Conservation (phyloP, 1,284 basidiomycete species). For the Volvariella surrecta region DNA sequence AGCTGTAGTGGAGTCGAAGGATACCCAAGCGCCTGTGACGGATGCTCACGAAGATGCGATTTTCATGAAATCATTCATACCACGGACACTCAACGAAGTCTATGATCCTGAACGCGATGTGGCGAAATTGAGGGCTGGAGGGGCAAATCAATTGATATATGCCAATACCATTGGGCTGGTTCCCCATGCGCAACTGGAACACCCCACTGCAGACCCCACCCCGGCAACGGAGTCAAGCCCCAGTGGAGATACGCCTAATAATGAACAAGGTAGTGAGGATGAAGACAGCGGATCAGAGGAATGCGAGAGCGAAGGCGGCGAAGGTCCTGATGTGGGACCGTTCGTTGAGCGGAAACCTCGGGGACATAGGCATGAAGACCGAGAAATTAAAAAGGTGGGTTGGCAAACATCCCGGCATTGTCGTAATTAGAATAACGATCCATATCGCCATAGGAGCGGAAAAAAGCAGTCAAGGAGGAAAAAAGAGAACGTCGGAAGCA, state of each 20-base stretch:
- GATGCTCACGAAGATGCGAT: slow-evolving; percentile 74
- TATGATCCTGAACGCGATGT: slow-evolving; percentile 90
- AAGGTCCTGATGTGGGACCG: slow-evolving; percentile 24
- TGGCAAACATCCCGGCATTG: background rate
- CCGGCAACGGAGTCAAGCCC: no score
- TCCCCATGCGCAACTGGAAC: slow-evolving; percentile 15
- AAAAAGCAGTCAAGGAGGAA: slow-evolving; percentile 82
- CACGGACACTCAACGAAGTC: slow-evolving; percentile 86
- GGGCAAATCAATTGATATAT: slow-evolving; percentile 74
- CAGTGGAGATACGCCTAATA: slow-evolving; percentile 19
- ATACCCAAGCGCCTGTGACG: slow-evolving; percentile 9
- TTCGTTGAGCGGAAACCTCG: slow-evolving; percentile 52
- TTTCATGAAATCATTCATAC: slow-evolving; percentile 86
- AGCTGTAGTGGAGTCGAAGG: slow-evolving; percentile 25
- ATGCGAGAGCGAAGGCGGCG: slow-evolving; percentile 17
- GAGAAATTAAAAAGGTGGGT: slow-evolving; percentile 81
- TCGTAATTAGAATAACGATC: background rate
- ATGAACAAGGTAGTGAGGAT: slow-evolving; percentile 26
- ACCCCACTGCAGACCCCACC: no score
- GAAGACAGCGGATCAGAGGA: slow-evolving; percentile 23
- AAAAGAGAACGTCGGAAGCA: slow-evolving; percentile 81
- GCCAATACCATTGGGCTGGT: slow-evolving; percentile 77
- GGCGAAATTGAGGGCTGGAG: slow-evolving; percentile 61
- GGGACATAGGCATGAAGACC: slow-evolving; percentile 88
- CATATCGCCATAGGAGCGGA: slow-evolving; percentile 61